Percentiles rank a stretch among this genome's conserved stretches.
phyloP scores from a whole-genome alignment of 768 basidiomycete species.

The Inosperma sp. region DNA sequence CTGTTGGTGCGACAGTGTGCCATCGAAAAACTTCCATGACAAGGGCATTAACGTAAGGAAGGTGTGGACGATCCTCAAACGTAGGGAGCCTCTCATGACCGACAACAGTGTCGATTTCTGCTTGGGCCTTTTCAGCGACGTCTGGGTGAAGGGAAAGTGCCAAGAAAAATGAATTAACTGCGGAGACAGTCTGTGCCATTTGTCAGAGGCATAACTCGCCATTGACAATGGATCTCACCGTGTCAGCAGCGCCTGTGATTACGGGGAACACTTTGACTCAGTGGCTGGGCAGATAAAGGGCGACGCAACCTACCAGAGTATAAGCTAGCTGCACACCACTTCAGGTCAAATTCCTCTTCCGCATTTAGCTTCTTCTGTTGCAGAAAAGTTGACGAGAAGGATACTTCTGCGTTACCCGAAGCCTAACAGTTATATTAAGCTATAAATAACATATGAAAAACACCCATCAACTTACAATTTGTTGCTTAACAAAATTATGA shows the following conservation, averaged over 20 bases:
- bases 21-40: slow-evolving; percentile 10
- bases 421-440: slow-evolving; percentile 34
- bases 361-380: slow-evolving; percentile 44
- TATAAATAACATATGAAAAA: slow-evolving; percentile 8
- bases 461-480: slow-evolving; percentile 41
- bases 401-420: slow-evolving; percentile 51
- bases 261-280: background rate
- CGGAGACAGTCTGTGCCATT: slow-evolving; percentile 50
- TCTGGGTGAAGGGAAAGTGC: slow-evolving; percentile 57
- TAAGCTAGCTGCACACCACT: slow-evolving; percentile 60
- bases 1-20: background rate
- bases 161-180: slow-evolving; percentile 57
- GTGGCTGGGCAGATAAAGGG: slow-evolving; percentile 1
- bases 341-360: slow-evolving; percentile 59
- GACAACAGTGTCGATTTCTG: slow-evolving; percentile 28
- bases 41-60: slow-evolving; percentile 10
- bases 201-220: background rate
- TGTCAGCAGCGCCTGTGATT: slow-evolving; percentile 51
- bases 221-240: slow-evolving; percentile 32
- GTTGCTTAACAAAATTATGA: slow-evolving; percentile 54
- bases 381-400: slow-evolving; percentile 56
- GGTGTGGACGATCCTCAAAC: slow-evolving; percentile 7
- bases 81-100: slow-evolving; percentile 27
- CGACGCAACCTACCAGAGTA: slow-evolving; percentile 41
- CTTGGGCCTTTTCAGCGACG: slow-evolving; percentile 41